phyloP scores from a whole-genome alignment of 1,284 basidiomycete genomes.

The Tylopilus sp. region DNA sequence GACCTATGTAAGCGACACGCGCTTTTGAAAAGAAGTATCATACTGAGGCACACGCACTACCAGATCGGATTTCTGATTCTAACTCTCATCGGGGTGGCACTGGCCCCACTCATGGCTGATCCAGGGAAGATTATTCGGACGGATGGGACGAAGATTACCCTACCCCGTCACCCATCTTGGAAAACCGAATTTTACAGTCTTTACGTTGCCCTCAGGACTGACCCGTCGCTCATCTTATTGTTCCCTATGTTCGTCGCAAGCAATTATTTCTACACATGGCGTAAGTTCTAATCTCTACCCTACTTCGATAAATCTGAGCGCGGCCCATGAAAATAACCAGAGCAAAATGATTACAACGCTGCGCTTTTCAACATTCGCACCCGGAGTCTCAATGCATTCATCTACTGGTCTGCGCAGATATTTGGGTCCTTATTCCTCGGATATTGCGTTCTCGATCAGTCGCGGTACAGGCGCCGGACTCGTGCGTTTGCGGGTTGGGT shows the following conservation, averaged over 20 bases:
- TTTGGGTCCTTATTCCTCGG: slow-evolving; percentile 39
- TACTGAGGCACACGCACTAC: neutral
- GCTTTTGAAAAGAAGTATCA: neutral
- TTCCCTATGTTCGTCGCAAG: slow-evolving; percentile 70
- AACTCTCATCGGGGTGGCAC: slow-evolving; percentile 56
- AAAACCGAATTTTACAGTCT: slow-evolving; percentile 50
- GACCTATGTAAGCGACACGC: slow-evolving; percentile 49
- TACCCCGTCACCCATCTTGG: slow-evolving; percentile 65
- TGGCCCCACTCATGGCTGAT: slow-evolving; percentile 65
- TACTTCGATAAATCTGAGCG: slow-evolving; percentile 3
- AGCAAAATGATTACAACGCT: slow-evolving; percentile 49
- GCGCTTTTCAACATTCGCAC: slow-evolving; percentile 49
- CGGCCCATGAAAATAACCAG: slow-evolving; percentile 25
- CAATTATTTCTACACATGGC: slow-evolving; percentile 65
- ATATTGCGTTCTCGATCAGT: slow-evolving; percentile 24
- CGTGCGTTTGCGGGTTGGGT: slow-evolving; percentile 50
- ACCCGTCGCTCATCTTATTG: slow-evolving; percentile 54
- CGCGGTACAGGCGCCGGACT: slow-evolving; percentile 39
- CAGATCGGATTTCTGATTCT: slow-evolving; percentile 72
- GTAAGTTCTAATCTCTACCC: slow-evolving; percentile 16
- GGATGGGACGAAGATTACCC: slow-evolving; percentile 64
- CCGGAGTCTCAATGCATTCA: slow-evolving; percentile 36
- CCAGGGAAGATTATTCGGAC: slow-evolving; percentile 64
- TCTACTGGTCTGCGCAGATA: slow-evolving; percentile 41
- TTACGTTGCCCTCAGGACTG: slow-evolving; percentile 50